Conservation (phyloP, 805 yeast species). For the Cyberlindnera veronae region DNA sequence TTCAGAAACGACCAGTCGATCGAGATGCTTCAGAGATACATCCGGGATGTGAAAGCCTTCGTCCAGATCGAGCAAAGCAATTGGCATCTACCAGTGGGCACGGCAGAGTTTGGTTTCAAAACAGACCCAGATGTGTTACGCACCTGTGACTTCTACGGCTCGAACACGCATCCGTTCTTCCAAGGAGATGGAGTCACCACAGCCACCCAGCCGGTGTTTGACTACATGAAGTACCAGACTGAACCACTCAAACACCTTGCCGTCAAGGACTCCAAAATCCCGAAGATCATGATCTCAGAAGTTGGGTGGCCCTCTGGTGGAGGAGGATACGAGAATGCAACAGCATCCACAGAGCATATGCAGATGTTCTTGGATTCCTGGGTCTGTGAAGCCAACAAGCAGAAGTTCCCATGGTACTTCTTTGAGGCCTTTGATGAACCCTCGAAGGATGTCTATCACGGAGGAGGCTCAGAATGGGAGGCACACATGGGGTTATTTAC, state of each 20-base stretch:
- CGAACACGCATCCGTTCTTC: constrained; percentile 67
- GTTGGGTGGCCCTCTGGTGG: constrained; percentile 75
- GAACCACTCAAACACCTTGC: constrained; percentile 33
- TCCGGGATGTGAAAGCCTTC: constrained; percentile 39
- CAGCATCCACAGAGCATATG: constrained; percentile 42
- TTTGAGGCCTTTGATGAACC: constrained; percentile 75
- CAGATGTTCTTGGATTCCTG: constrained; percentile 49
- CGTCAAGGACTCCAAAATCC: constrained; percentile 22
- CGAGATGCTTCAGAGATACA: constrained; percentile 37
- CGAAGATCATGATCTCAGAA: constrained; percentile 48
- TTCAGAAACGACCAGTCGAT: constrained; percentile 47
- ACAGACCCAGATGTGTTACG: constrained; percentile 37
- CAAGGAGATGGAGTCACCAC: constrained; percentile 47
- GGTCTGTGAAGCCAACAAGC: constrained; percentile 42
- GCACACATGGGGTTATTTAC: constrained; percentile 69
- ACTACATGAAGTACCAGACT: constrained; percentile 42
- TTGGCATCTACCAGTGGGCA: constrained; percentile 52
- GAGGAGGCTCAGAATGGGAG: constrained; percentile 53
- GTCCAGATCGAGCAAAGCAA: constrained; percentile 32
- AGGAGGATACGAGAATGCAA: constrained; percentile 43
- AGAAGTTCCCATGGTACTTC: constrained; percentile 48
- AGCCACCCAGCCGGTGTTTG: constrained; percentile 52
- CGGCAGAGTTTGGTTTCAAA: constrained; percentile 54
- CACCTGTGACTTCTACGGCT: constrained; percentile 55
- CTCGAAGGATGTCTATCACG: constrained; percentile 56